Base-by-base conservation (phyloP, 768 basidiomycete species). In the Boletus subparvulus region DNA sequence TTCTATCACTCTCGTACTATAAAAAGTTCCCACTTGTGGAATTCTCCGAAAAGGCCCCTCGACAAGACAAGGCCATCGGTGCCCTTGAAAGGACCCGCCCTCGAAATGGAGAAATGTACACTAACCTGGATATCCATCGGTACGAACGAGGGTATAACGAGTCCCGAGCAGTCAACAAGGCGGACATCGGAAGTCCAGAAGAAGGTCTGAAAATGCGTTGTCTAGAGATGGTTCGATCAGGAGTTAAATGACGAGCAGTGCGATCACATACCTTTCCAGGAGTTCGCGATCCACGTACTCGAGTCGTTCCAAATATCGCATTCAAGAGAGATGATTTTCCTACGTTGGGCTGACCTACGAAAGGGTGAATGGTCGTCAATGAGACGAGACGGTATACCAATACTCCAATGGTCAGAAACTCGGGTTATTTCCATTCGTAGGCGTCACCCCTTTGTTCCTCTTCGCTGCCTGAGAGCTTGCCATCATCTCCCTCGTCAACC, bases 241-340 rank as follows among this genome's bases (percentile, higher is more conserved):
- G 36, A 13, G 14, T 42, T 24, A 8, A 26, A 53, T 43, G 12
- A 45, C 28, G 42, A 26, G 30, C 19, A 19, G 26, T 32, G 41
- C 41, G 2, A 32, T 50, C 21, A 49, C 63, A 50, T 42, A 88
- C 90, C 79, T 94, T 95, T 49, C 93, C 93, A 1, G 93, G 92
- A 0, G 90, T 94, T 55, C 85, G 84, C 0, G 90, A 93, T 13
- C 92, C 90, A 58, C 84, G 81, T 5, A 97, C 94, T 69, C 83
- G 87, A 47, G 78, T 80, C 21, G 76, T 73, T 30, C 91, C 94
- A 66, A 98, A 92, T 19, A 98, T 76, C 6, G 95, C 94, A 68
- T 98, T 98, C 50, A 98, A 73, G 6, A 97, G 75, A 0, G 91
- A 93, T 1, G 92, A 94, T 71, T 98, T 98, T 10, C 96, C 96